Evolutionary conservation across 2,329 filamentous ascomycete species (phyloP).

Genomic region (Blastomyces gilchristii): DNA sequence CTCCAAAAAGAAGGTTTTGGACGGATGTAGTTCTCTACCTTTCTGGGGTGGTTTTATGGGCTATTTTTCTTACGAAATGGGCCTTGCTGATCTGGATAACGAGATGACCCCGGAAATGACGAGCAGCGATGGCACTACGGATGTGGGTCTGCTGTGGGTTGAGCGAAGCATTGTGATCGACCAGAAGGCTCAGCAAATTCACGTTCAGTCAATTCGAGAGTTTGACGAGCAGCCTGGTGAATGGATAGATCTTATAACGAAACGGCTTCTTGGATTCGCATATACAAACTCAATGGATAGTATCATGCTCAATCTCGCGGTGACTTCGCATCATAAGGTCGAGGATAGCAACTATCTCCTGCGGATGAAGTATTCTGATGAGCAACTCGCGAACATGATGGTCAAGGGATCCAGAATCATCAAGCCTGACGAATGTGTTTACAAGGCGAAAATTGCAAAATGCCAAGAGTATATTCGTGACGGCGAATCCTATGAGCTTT

Average conservation of each 20-base stretch:
- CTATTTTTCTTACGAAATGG: conserved; percentile 76
- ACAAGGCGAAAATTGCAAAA: conserved; percentile 53
- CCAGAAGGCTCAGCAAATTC: conserved; percentile 50
- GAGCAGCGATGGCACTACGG: conserved; percentile 19
- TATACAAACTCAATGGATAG: conserved; percentile 3
- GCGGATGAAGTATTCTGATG: conserved; percentile 7
- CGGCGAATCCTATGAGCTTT: conserved; percentile 81
- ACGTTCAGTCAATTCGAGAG: conserved; percentile 56
- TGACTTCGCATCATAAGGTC: neutral
- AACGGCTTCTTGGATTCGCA: conserved; percentile 20
- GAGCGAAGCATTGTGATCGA: conserved; percentile 69
- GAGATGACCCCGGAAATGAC: conserved; percentile 35
- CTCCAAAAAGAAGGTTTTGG: conserved; percentile 30
- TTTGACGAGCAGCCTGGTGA: conserved; percentile 37
- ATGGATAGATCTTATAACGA: conserved; percentile 30
- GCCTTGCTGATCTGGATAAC: conserved; percentile 40
- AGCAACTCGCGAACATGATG: conserved; percentile 21
- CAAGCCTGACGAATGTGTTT: conserved; percentile 38
- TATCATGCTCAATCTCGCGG: conserved; percentile 8
- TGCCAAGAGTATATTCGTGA: conserved; percentile 64
- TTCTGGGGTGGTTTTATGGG: conserved; percentile 82
- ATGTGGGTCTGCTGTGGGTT: conserved; percentile 61
- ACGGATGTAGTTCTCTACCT: conserved; percentile 33
- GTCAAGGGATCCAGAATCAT: conserved; percentile 20
- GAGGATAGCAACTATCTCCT: neutral